Percentiles rank a stretch among this genome's conserved stretches.
Conservation (phyloP, 2,329 filamentous ascomycete genomes). For the Scorias spongiosa region DNA sequence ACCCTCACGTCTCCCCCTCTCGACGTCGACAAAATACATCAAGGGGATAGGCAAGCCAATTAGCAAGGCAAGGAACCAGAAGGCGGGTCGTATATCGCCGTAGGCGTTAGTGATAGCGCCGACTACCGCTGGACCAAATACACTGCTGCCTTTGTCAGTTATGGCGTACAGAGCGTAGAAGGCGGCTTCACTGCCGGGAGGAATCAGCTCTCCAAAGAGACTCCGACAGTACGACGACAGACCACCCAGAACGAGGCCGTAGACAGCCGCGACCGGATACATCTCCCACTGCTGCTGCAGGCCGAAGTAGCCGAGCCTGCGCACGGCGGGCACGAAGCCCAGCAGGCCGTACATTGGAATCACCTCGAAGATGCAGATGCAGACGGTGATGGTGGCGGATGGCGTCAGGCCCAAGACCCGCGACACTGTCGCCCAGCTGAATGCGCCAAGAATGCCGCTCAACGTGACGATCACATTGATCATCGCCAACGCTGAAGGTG, state of each 20-base stretch:
- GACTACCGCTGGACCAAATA: conserved; percentile 90
- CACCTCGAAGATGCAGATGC: conserved; percentile 76
- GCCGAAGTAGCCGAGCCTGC: conserved; percentile 59
- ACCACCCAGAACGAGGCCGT: conserved; percentile 88
- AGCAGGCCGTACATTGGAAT: conserved; percentile 85
- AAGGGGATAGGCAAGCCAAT: conserved; percentile 73
- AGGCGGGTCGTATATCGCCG: conserved; percentile 46
- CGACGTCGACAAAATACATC: conserved; percentile 73
- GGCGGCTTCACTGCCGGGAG: conserved; percentile 82
- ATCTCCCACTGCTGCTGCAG: conserved; percentile 95
- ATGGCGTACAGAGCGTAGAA: conserved; percentile 97
- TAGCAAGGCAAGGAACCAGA: conserved; percentile 79
- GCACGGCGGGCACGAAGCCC: conserved; percentile 71
- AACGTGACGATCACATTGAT: conserved; percentile 88
- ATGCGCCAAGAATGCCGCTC: conserved; percentile 72
- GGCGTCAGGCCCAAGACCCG: conserved; percentile 54
- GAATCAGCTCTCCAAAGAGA: conserved; percentile 84
- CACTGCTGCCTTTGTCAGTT: conserved; percentile 86
- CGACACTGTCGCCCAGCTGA: conserved; percentile 74
- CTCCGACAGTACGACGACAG: conserved; percentile 83
- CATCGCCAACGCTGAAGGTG: conserved; percentile 69
- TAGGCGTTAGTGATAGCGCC: conserved; percentile 71
- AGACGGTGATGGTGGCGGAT: conserved; percentile 81
- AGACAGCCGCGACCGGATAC: conserved; percentile 80
- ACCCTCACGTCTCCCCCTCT: conserved; percentile 35